phyloP scores from a whole-genome alignment of 805 yeast genomes.

The Pichia kluyveri region DNA sequence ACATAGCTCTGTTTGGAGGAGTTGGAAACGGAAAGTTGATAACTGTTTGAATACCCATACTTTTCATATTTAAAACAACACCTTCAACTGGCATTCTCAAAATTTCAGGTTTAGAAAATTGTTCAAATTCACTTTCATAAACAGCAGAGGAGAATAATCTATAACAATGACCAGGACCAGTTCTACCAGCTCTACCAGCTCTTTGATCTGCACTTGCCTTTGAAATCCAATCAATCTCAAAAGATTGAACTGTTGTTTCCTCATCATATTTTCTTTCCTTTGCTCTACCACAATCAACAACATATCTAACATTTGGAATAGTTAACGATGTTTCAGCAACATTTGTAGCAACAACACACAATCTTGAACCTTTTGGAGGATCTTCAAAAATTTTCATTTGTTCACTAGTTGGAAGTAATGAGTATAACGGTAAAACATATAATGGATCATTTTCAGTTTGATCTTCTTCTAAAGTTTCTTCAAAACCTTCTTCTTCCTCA shows the following conservation, averaged over 20 bases:
- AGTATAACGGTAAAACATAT: constrained; percentile 86
- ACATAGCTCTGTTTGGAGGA: constrained; percentile 60
- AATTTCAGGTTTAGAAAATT: constrained; percentile 84
- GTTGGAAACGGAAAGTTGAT: constrained; percentile 92
- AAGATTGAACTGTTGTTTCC: constrained; percentile 85
- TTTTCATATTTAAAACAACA: constrained; percentile 90
- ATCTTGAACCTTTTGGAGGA: constrained; percentile 78
- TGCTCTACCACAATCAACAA: constrained; percentile 89
- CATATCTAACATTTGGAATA: constrained; percentile 90
- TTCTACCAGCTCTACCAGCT: constrained; percentile 76
- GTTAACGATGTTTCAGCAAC: constrained; percentile 97
- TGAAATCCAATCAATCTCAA: constrained; percentile 83
- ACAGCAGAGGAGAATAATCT: constrained; percentile 90
- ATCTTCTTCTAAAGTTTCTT: constrained; percentile 62
- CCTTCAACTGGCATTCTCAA: constrained; percentile 94
- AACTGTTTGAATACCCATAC: constrained; percentile 91
- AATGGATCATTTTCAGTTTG: constrained; percentile 71
- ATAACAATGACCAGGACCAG: constrained; percentile 97
- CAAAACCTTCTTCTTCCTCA: constrained; percentile 57
- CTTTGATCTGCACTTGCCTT: constrained; percentile 96
- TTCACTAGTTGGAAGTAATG: constrained; percentile 86
- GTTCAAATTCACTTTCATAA: constrained; percentile 74
- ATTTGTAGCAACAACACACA: constrained; percentile 93
- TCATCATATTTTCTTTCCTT: constrained; percentile 81
- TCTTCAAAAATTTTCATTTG: constrained; percentile 86